phyloP scores from a whole-genome alignment of 2,329 filamentous ascomycete species.

The Colletotrichum tropicicola region DNA sequence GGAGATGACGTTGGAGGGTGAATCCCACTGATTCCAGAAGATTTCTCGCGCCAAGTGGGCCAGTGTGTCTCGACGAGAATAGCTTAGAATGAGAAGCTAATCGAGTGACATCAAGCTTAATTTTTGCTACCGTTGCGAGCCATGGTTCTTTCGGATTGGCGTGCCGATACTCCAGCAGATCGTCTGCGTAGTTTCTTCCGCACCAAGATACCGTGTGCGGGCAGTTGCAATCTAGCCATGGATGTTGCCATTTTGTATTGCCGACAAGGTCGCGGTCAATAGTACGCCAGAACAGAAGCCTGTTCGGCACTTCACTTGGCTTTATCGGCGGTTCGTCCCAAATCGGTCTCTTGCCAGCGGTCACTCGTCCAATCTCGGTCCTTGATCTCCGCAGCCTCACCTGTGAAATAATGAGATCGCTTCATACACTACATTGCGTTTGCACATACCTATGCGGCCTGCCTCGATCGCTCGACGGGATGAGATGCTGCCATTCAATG shows the following conservation, averaged over 20 bases:
- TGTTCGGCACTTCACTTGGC: background rate
- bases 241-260: background rate
- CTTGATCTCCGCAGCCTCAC: background rate
- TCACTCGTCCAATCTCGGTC: background rate
- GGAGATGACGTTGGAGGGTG: background rate
- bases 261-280: background rate
- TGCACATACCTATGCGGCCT: no score
- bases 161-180: constrained; percentile 3
- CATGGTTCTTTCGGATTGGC: background rate
- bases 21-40: constrained; percentile 12
- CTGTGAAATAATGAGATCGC: background rate
- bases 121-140: background rate
- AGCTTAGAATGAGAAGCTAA: background rate
- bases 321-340: background rate
- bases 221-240: background rate
- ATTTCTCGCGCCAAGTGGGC: constrained; percentile 8
- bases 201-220: background rate
- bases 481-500: background rate
- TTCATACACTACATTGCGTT: no score
- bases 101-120: constrained; percentile 14
- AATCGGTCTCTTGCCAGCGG: background rate
- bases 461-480: background rate
- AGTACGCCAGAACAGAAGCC: background rate
- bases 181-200: no score
- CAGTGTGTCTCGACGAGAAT: constrained; percentile 1